These are phyloP conservation scores for Chrysanthemum makinoi DNA, from an alignment of 129 eudicot species.

Conservation along the genomic window DNA sequence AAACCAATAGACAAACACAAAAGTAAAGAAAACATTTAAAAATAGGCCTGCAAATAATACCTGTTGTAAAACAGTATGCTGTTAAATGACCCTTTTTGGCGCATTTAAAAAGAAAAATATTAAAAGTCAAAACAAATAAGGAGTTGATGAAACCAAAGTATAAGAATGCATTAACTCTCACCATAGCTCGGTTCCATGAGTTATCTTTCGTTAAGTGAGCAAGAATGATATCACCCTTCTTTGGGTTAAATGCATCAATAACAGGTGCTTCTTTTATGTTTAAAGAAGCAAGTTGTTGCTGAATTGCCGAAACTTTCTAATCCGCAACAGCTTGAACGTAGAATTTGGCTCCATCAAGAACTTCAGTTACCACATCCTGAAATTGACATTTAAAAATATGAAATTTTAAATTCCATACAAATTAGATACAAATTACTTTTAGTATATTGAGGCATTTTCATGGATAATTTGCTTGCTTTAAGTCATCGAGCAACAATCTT, in stretches of 20 bases:
- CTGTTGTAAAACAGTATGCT: too few relatives aligned
- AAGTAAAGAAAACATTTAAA: too few relatives aligned
- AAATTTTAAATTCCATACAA: too few relatives aligned
- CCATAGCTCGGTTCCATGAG: slow-evolving; percentile 97
- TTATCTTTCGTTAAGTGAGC: slow-evolving; percentile 91
- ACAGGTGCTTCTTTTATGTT: slow-evolving; percentile 78
- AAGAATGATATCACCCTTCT: slow-evolving; percentile 83
- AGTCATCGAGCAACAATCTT: too few relatives aligned
- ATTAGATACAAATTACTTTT: too few relatives aligned
- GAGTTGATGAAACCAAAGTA: background rate
- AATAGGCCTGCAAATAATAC: too few relatives aligned
- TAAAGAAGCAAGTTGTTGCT: slow-evolving; percentile 81
- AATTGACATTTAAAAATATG: slow-evolving; percentile 1
- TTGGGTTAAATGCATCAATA: slow-evolving; percentile 79
- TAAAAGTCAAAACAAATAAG: background rate
- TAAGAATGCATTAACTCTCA: slow-evolving; percentile 20
- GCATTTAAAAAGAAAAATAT: background rate
- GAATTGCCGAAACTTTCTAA: slow-evolving; percentile 67
- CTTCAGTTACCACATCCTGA: slow-evolving; percentile 86
- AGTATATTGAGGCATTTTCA: too few relatives aligned
- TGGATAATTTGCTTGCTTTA: too few relatives aligned
- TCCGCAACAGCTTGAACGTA: slow-evolving; percentile 86
- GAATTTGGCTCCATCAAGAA: slow-evolving; percentile 84
- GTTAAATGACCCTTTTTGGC: too few relatives aligned
- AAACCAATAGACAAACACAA: too few relatives aligned